A percentile compares a stretch with the other conserved stretches of the same genome.
phyloP scores from a whole-genome alignment of 305 asterid genomes.

The Fraxinus sp. region DNA sequence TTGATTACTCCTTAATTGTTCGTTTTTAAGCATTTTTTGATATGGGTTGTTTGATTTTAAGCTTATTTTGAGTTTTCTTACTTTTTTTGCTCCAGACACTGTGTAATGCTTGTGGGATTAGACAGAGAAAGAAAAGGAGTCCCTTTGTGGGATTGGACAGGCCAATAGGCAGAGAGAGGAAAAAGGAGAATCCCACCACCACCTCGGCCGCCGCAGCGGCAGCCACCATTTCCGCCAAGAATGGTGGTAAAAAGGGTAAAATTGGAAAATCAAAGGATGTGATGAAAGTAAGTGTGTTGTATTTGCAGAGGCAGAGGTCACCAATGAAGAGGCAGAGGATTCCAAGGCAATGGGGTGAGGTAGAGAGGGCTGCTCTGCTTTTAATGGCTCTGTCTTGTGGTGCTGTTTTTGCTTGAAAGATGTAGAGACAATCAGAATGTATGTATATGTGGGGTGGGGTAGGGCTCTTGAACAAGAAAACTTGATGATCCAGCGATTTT shows the following conservation, averaged over 20 bases:
- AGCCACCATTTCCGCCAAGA: not conserved
- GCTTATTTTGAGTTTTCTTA: not conserved
- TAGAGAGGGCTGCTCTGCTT: constrained; percentile 66
- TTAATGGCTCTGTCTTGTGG: constrained; percentile 66
- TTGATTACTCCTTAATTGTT: not conserved
- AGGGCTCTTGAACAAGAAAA: constrained; percentile 21
- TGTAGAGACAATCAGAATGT: not conserved
- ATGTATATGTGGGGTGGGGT: constrained; percentile 13
- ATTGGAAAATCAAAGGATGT: constrained; percentile 24
- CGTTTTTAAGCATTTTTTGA: not conserved
- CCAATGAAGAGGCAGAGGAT: constrained; percentile 26
- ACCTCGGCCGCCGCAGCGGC: not conserved
- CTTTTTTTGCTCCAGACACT: constrained; percentile 33
- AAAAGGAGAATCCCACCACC: constrained; percentile 9
- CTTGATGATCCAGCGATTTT: not conserved
- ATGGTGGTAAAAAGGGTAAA: constrained; percentile 25
- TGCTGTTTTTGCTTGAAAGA: constrained; percentile 46
- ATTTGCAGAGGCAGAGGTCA: constrained; percentile 35
- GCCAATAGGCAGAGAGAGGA: constrained; percentile 9
- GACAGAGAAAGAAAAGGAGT: constrained; percentile 47
- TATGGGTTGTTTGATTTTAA: constrained; percentile 18
- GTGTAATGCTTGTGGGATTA: constrained; percentile 74
- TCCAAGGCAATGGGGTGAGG: constrained; percentile 47
- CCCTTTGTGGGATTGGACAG: not conserved
- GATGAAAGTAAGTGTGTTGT: constrained; percentile 33